phyloP scores from a whole-genome alignment of 148 eudicot genomes.

The Silene latifolia region DNA sequence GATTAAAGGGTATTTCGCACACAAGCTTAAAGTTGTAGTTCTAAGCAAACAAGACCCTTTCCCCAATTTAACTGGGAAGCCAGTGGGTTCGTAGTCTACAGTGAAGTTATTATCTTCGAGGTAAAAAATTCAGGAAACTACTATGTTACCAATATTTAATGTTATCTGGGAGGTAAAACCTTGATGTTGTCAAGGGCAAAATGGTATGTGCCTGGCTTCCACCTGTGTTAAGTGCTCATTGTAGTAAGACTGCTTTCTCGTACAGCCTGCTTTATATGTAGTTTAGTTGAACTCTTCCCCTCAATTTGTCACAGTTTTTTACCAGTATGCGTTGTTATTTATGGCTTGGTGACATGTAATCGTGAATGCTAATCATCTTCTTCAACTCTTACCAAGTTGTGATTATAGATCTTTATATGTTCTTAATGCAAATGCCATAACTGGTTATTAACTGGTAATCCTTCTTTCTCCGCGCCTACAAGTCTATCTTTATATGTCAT shows the following conservation, averaged over 20 bases:
- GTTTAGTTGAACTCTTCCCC: not conserved
- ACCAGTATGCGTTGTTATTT: not conserved
- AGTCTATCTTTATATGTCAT: too few relatives aligned
- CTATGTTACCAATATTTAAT: not conserved
- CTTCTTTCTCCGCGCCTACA: too few relatives aligned
- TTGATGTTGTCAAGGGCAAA: too few relatives aligned
- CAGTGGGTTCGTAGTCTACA: slow-evolving; percentile 48
- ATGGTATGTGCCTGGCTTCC: too few relatives aligned
- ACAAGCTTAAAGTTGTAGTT: slow-evolving; percentile 93
- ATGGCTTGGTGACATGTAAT: not conserved
- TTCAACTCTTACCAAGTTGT: not conserved
- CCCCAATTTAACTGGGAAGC: slow-evolving; percentile 80
- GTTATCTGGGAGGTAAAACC: not conserved
- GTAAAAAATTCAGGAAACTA: too few relatives aligned
- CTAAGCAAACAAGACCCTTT: slow-evolving; percentile 96
- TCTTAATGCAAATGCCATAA: not conserved
- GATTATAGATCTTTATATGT: not conserved
- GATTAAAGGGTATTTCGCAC: slow-evolving; percentile 92
- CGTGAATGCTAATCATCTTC: not conserved
- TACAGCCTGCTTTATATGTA: not conserved
- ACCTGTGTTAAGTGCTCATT: not conserved
- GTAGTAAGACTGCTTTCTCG: not conserved
- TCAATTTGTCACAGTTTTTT: not conserved
- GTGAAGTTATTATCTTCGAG: not conserved
- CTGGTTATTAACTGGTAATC: too few relatives aligned